Evolutionary conservation across 768 basidiomycete species (phyloP).

Genomic region (Daedaleopsis nitida): DNA sequence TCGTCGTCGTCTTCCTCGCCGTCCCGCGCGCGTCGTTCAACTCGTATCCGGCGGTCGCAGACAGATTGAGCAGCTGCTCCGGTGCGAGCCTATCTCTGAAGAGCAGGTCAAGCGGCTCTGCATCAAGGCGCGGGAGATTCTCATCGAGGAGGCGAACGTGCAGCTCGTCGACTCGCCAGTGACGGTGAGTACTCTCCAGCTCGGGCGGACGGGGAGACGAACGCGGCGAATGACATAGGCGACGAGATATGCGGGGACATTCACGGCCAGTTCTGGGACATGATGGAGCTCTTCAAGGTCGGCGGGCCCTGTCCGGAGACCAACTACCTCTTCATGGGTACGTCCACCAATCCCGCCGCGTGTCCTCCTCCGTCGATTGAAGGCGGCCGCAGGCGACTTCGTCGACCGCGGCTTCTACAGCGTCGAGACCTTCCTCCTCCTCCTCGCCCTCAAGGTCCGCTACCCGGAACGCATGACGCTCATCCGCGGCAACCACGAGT

Average conservation of each 20-base stretch:
- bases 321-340: conserved; percentile 96
- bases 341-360: conserved; percentile 28
- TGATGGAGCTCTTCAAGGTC: conserved; percentile 93
- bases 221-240: conserved; percentile 9
- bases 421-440: conserved; percentile 93
- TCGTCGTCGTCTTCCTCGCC: conserved; percentile 6
- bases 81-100: conserved; percentile 95
- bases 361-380: conserved; percentile 3
- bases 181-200: conserved; percentile 61
- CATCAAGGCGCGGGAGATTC: conserved; percentile 92
- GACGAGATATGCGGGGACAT: conserved; percentile 90
- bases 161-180: conserved; percentile 96
- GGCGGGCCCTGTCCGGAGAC: conserved; percentile 92
- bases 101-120: conserved; percentile 95
- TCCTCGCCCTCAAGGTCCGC: conserved; percentile 94
- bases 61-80: conserved; percentile 92
- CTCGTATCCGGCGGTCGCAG: conserved; percentile 41
- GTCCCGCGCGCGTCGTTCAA: neutral
- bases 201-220: conserved; percentile 13
- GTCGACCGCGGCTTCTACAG: conserved; percentile 97
- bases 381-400: conserved; percentile 76
- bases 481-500: conserved; percentile 97
- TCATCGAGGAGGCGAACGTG: conserved; percentile 98
- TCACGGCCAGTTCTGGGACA: conserved; percentile 95
- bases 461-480: conserved; percentile 97